Evolutionary conservation across 306 rosid genomes (phyloP), one percentile per base, ranked within the genome.

Genomic region (Hippophae gyantsensis): DNA sequence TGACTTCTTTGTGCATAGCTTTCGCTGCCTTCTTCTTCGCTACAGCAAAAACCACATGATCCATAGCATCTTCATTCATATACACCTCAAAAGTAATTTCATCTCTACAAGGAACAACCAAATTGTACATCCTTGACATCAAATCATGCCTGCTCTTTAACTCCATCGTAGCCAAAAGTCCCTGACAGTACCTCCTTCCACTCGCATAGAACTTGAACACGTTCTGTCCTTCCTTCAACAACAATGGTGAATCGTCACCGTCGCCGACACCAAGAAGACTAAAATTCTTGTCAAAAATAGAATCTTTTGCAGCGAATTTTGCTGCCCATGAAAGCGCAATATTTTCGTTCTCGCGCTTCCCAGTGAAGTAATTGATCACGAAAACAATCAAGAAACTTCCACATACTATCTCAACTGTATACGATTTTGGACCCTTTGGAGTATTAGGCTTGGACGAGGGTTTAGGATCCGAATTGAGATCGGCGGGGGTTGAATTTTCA

Each of bases 21-120:
- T 88, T 92, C 3, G 95, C 95, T 48, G 76, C 74, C 77, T 88
- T 92, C 82, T 88, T 92, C 86, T 60, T 92, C 3, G 93, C 90
- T 70, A 83, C 42, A 6, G 96, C 95, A 11, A 92, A 87, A 13
- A 92, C 83, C 7, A 92, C 86, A 6, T 88, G 99, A 69, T 92
- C 96, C 99, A 92, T 88, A 9, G 95, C 81, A 8, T 85, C 93
- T 2, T 92, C 96, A 57, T 88, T 92, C 95, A 92, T 87, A 43
- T 76, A 88, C 12, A 84, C 93, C 77, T 92, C 96, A 42, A 92
- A 68, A 32, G 55, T 56, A 58, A 92, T 82, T 76, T 88, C 96
- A 27, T 88, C 99, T 71, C 71, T 84, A 13, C 76, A 65, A 1
- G 96, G 96, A 0, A 88, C 81, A 6, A 92, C 75, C 79, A 88